Base-by-base conservation (phyloP, 2,329 filamentous ascomycete species). In the Lachnum nothofagi region DNA sequence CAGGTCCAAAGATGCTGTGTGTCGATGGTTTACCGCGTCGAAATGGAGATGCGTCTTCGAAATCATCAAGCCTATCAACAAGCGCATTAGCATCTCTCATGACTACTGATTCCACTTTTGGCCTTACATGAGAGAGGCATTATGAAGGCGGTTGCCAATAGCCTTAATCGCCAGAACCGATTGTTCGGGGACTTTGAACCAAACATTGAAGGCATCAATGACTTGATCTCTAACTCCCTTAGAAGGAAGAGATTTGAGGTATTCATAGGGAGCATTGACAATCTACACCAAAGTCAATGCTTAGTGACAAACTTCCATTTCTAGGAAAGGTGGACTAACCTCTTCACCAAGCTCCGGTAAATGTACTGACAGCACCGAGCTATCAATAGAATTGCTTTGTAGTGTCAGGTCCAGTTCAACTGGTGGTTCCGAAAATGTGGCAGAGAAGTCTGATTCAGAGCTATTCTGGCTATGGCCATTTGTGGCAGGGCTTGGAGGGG, bases 141-240 rank as follows among this genome's bases (percentile, higher is more conserved):
- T 43, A 20, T 43, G 41, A 16, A 43, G 12, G 16, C 19, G 17
- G 3, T 8, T 25, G 3, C 29, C 41, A 10, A 43, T 25, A 19
- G n/a, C n/a, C 7, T 25, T 23, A 12, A 43, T 43, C n/a, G 41
- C 20, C 9, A 14, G 23, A 14, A 43, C n/a, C 20, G 41, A 43
- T 3, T 12, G 9, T 16, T 43, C 41, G 4, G 41, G 41, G 17
- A 43, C 41, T 27, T 43, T 23, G 31, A 29, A 43, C 47, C 47
- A 49, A 12, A 12, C 14, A 17, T 49, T 34, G 5, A 49, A 14
- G 16, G 42, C 42, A 14, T 49, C 42, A 17, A 49, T 39, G 12
- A 49, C 10, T 22, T 25, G 8, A 10, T 31, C 24, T 27, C 47
- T 22, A 12, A 39, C 34, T 8, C 42, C 42, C 23, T 45, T 45